phyloP scores from a whole-genome alignment of 2,329 filamentous ascomycete genomes.

The Coniochaeta pulveracea region DNA sequence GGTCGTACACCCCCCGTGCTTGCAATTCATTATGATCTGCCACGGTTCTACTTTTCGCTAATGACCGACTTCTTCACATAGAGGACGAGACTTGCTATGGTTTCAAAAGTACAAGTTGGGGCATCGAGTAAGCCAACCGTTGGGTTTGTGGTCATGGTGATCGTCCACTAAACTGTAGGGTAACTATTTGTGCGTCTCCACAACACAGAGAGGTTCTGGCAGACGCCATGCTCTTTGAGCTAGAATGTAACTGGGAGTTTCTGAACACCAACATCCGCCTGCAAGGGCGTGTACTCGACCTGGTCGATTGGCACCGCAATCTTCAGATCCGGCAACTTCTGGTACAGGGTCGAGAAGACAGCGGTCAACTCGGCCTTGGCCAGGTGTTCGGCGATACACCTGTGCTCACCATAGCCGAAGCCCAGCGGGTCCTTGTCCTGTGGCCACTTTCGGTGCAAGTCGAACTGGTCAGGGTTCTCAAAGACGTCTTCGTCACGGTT shows the following conservation, averaged over 20 bases:
- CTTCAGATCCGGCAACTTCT: slow-evolving; percentile 25
- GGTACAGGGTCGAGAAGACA: slow-evolving; percentile 29
- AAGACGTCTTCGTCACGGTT: slow-evolving; percentile 35
- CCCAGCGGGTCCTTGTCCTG: slow-evolving; percentile 24
- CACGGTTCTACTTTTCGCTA: too few species aligned
- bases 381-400: slow-evolving; percentile 32
- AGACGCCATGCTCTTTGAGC: too few species aligned
- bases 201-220: too few species aligned
- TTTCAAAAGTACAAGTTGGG: too few species aligned
- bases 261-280: slow-evolving; percentile 27
- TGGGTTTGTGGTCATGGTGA: too few species aligned
- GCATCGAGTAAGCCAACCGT: too few species aligned
- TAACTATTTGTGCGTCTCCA: too few species aligned
- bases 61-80: too few species aligned
- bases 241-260: slow-evolving; percentile 25
- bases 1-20: too few species aligned
- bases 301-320: slow-evolving; percentile 25
- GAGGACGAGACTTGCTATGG: too few species aligned
- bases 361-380: slow-evolving; percentile 28
- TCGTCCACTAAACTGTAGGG: too few species aligned
- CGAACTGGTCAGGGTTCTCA: slow-evolving; percentile 26
- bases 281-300: slow-evolving; percentile 24
- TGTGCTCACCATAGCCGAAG: slow-evolving; percentile 32
- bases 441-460: slow-evolving; percentile 26
- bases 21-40: too few species aligned